phyloP scores from a whole-genome alignment of 139 green algal genomes.

The Picochlorum sp. region DNA sequence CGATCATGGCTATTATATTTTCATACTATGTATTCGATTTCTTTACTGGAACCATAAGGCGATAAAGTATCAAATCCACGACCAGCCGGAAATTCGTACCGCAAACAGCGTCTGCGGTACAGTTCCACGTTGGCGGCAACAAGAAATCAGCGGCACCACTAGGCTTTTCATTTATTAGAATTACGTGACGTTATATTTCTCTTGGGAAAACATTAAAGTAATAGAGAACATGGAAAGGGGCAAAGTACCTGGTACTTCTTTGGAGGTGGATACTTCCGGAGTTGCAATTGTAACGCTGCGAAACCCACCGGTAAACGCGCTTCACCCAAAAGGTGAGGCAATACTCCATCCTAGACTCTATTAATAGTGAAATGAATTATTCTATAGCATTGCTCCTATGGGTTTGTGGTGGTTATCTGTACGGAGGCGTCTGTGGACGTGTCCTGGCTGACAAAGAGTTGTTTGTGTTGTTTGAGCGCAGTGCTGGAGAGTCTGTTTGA shows the following conservation, averaged over 20 bases:
- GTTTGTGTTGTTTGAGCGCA: slow-evolving; percentile 23
- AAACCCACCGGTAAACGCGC: slow-evolving; percentile 91
- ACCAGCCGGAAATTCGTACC: no score
- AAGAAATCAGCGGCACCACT: not conserved
- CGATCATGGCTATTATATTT: no score
- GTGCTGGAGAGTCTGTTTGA: slow-evolving; percentile 74
- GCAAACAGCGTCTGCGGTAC: no score
- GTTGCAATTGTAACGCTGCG: slow-evolving; percentile 80
- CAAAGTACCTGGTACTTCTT: not conserved
- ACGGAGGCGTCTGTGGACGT: not conserved
- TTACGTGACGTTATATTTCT: no score
- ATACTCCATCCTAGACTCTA: not conserved
- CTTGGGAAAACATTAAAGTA: no score
- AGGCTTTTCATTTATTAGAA: no score
- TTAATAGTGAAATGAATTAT: not conserved
- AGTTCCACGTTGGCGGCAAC: not conserved
- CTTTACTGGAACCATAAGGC: no score
- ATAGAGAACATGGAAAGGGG: no score
- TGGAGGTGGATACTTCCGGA: slow-evolving; percentile 30
- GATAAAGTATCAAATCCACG: no score
- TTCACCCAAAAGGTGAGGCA: slow-evolving; percentile 66
- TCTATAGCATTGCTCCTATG: no score
- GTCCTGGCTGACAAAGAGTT: not conserved
- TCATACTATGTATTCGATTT: no score
- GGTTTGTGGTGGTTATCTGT: not conserved